Evolutionary conservation across 192 early-diverging fungal species (phyloP).

Genomic region (Mortierella claussenii): DNA sequence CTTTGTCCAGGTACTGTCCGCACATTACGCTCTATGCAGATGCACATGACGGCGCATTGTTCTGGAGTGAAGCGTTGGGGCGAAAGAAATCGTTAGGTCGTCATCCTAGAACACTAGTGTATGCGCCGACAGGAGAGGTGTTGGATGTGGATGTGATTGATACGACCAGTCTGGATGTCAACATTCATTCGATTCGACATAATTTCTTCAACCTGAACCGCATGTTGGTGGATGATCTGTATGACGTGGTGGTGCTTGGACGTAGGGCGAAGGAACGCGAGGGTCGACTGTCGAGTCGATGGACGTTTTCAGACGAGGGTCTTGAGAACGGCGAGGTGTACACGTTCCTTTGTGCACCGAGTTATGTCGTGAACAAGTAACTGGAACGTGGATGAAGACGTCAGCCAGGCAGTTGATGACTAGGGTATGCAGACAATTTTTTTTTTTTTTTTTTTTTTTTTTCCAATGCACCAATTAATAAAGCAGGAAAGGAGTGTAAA

Average conservation of each 20-base stretch:
- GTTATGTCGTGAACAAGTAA: conserved; percentile 57
- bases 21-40: conserved; percentile 54
- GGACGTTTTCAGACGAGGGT: conserved; percentile 43
- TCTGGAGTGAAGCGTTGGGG: conserved; percentile 36
- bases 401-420: neutral
- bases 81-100: conserved; percentile 33
- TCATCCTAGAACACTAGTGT: conserved; percentile 32
- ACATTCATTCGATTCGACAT: conserved; percentile 56
- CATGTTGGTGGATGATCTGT: conserved; percentile 55
- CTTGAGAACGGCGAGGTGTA: conserved; percentile 48
- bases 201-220: conserved; percentile 57
- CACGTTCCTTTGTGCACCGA: conserved; percentile 56
- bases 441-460: neutral
- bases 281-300: conserved; percentile 38
- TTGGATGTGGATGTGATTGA: conserved; percentile 56
- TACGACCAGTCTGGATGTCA: conserved; percentile 54
- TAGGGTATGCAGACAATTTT: neutral
- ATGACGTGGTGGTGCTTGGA: conserved; percentile 50
- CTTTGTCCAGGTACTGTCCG: conserved; percentile 42
- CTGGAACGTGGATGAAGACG: neutral
- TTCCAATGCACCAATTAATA: too few relatives aligned
- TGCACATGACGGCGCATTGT: conserved; percentile 46
- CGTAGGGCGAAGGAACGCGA: conserved; percentile 47
- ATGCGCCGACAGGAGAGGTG: conserved; percentile 32
- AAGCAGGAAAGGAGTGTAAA: too few relatives aligned